Percentiles rank a stretch among this genome's conserved stretches.
These are phyloP conservation scores for Pisolithus sp. DNA, from an alignment of 768 basidiomycete species.

Conservation along the genomic window DNA sequence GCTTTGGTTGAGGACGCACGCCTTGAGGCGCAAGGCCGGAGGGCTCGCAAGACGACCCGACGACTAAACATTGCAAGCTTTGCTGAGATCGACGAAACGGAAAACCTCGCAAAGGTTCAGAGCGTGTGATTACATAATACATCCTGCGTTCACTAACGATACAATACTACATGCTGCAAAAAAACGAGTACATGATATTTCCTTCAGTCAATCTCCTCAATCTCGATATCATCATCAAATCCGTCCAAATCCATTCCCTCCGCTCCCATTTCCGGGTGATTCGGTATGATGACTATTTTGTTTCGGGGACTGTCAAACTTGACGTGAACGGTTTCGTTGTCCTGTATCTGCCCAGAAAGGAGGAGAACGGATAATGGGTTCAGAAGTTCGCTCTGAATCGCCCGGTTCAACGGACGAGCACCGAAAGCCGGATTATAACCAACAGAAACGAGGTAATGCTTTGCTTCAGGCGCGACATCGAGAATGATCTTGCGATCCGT, in stretches of 20 bases:
- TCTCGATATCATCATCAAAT: constrained; percentile 45
- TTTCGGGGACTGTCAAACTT: constrained; percentile 81
- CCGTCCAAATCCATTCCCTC: constrained; percentile 58
- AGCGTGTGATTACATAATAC: background rate
- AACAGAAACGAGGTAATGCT: constrained; percentile 65
- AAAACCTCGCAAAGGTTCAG: background rate
- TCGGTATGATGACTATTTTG: constrained; percentile 69
- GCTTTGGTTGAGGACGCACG: constrained; percentile 20
- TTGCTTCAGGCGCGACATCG: constrained; percentile 68
- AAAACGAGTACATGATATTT: no score
- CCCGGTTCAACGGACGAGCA: constrained; percentile 85
- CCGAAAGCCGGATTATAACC: constrained; percentile 84
- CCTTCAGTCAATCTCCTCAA: constrained; percentile 57
- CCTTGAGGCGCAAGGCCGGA: constrained; percentile 9
- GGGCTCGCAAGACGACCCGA: constrained; percentile 15
- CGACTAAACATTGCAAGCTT: constrained; percentile 21
- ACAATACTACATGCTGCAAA: background rate
- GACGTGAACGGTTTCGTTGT: constrained; percentile 71
- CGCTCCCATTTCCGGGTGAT: constrained; percentile 56
- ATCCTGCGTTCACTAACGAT: background rate
- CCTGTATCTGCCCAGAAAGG: constrained; percentile 74
- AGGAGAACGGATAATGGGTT: constrained; percentile 86
- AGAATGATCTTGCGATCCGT: constrained; percentile 74
- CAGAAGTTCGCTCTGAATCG: constrained; percentile 88
- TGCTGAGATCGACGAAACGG: constrained; percentile 7